Base-by-base conservation (phyloP, 148 eudicot genomes). In the Salicornia ramosissima region DNA sequence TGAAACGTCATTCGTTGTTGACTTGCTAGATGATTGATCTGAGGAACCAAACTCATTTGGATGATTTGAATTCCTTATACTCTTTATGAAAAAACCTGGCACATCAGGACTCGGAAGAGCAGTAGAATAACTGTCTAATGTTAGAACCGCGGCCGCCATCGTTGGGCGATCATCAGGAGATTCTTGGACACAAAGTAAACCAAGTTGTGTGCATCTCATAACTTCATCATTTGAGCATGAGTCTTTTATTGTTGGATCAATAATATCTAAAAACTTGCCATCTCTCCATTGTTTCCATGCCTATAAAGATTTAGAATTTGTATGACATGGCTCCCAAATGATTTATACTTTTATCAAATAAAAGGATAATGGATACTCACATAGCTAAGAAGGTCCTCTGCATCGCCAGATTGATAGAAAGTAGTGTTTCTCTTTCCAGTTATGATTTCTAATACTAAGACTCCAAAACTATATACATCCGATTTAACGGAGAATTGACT, bases 391-490 rank as follows among this genome's bases (percentile, higher is more conserved):
- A 84, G 85, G 40, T 79, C 72, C 19, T 79, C 73, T 0, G 11
- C 26, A n/a, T 16, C 2, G 15, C 73, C 72, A 14, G 56, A 22
- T 6, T 46, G 19, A 1, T 60, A 24, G 42, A 65, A 79, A 22
- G 42, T 19, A 1, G 28, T 71, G 33, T 69, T 79, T 79, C 30
- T 84, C 53, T 73, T 56, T 2, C 86, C 87, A 70, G 81, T 84
- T 19, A 81, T 42, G 9, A 84, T 84, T 69, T 84, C 83, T 47
- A 84, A 55, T 28, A 81, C 29, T 7, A 81, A 19, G 1, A 81
- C 74, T 28, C 87, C 87, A 15, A 79, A 84, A 18, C 81, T 84
- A 24, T 81, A 84, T 6, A 84, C 83, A 65, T 84, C 85, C 1
- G 83, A 81, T 46, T 81, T 81, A 15, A 73, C 22, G 0, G 87